Base-by-base conservation (phyloP, 1,284 basidiomycete species). In the Boletus semigastroideus region DNA sequence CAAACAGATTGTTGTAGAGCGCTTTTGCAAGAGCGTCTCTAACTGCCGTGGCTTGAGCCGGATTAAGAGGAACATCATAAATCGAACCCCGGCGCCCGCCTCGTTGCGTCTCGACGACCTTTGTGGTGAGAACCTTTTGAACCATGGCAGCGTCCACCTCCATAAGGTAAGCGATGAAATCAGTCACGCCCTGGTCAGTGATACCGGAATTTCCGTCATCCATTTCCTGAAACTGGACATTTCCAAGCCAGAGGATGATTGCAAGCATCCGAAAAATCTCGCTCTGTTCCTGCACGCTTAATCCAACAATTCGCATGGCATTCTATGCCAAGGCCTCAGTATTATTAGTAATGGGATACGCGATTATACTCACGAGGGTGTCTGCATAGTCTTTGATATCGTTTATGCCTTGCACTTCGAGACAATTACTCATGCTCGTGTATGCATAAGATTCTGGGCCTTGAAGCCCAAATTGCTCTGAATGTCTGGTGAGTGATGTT, bases 1-100 rank as follows among this genome's bases (percentile, higher is more conserved):
- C 96, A 70, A 99, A 99, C 19, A 99, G 76, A 71, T 98, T 98
- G 76, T 97, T 98, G 74, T 99, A 99, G 54, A 99, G 87, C 11
- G 95, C 97, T 71, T 99, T 98, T 7, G 95, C 78, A 31, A 99
- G 77, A 1, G 97, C 97, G 73, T 99, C 93, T 54, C 95, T 78
- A 41, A 92, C 93, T 1, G 96, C 81, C 6, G 75, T 75, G 2
- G 97, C 97, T 69, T 99, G 97, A 6, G 94, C 81, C 8, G 91
- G 89, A 66, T 99, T 99, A 50, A 97, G 77, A 1, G 97, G 97
- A 2, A 98, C 96, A 63, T 99, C 93, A 69, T 98, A 98, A 14
- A 98, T 82, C 2, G 95, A 98, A 2, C 94, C 96, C 71, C 97
- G 74, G 43, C 94, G 79, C 3, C 97, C 95, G 46, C 94, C 93